A percentile compares a stretch with the other conserved stretches of the same genome.
These are phyloP conservation scores for Emmonsiellopsis sp. DNA, from an alignment of 2,329 filamentous ascomycete species.

Conservation along the genomic window DNA sequence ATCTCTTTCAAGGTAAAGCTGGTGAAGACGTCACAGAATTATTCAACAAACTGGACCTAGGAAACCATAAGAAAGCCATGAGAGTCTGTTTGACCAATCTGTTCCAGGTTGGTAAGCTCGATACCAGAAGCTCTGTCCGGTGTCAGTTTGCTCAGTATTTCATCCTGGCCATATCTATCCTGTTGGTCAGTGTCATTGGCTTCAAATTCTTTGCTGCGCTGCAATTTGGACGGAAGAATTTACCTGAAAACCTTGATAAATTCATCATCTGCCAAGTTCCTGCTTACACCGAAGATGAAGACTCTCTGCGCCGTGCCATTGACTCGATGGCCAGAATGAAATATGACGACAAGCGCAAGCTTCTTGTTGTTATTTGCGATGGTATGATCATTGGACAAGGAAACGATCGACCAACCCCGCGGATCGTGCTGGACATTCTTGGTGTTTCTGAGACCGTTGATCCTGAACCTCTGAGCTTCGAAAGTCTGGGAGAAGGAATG, in stretches of 20 bases:
- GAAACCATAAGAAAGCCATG: conserved; percentile 49
- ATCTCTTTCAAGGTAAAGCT: conserved; percentile 66
- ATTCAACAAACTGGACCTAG: conserved; percentile 57
- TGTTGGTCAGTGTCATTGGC: conserved; percentile 71
- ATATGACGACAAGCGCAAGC: conserved; percentile 97
- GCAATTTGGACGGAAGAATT: conserved; percentile 83
- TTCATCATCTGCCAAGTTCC: conserved; percentile 98
- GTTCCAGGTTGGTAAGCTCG: conserved; percentile 86
- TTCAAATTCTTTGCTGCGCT: conserved; percentile 97
- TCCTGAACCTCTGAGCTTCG: conserved; percentile 91
- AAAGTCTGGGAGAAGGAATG: conserved; percentile 87
- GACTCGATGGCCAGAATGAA: conserved; percentile 92
- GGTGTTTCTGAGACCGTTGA: conserved; percentile 90
- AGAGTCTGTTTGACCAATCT: conserved; percentile 91
- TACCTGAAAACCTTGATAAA: conserved; percentile 94
- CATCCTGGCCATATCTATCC: conserved; percentile 70
- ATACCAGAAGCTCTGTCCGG: conserved; percentile 76
- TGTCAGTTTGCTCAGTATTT: conserved; percentile 89
- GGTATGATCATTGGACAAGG: conserved; percentile 99
- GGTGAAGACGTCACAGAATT: conserved; percentile 75
- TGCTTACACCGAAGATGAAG: conserved; percentile 96
- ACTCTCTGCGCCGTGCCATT: conserved; percentile 90
- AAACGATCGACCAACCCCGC: conserved; percentile 89
- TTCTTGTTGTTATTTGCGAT: conserved; percentile 86
- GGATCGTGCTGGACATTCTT: conserved; percentile 93